phyloP scores from a whole-genome alignment of 169 alveolate species.

The Amoebophrya sp. region DNA sequence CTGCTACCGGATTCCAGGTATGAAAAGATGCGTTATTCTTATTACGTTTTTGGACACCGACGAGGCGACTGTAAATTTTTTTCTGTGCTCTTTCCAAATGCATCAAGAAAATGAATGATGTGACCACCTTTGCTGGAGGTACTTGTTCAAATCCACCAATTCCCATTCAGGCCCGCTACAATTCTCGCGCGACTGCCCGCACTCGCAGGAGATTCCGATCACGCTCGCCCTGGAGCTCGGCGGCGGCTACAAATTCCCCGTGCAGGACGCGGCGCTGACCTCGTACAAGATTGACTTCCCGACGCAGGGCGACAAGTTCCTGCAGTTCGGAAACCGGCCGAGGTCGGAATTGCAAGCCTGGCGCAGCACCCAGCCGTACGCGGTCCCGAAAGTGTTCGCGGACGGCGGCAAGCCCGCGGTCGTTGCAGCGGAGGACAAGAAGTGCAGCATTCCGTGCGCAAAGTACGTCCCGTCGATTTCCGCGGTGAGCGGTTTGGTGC shows the following conservation, averaged over 20 bases:
- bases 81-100: too few species aligned
- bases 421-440: background rate
- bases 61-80: too few species aligned
- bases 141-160: too few species aligned
- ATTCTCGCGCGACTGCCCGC: background rate
- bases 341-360: background rate
- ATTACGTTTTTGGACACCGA: too few species aligned
- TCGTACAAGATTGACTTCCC: background rate
- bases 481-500: too few species aligned
- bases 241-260: background rate
- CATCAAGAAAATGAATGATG: too few species aligned
- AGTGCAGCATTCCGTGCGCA: background rate
- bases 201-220: background rate
- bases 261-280: background rate
- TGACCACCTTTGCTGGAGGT: too few species aligned
- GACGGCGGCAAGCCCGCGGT: background rate
- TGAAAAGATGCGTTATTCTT: too few species aligned
- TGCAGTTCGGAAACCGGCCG: background rate
- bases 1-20: background rate
- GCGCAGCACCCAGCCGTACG: background rate
- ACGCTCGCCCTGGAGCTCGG: constrained; percentile 24
- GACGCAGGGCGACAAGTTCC: background rate
- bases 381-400: background rate
- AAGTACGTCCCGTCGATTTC: background rate
- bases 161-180: constrained; percentile 23